Percentiles rank a stretch among this genome's conserved stretches.
Conservation (phyloP, 2,329 filamentous ascomycete species). For the Aureobasidium sp. region DNA sequence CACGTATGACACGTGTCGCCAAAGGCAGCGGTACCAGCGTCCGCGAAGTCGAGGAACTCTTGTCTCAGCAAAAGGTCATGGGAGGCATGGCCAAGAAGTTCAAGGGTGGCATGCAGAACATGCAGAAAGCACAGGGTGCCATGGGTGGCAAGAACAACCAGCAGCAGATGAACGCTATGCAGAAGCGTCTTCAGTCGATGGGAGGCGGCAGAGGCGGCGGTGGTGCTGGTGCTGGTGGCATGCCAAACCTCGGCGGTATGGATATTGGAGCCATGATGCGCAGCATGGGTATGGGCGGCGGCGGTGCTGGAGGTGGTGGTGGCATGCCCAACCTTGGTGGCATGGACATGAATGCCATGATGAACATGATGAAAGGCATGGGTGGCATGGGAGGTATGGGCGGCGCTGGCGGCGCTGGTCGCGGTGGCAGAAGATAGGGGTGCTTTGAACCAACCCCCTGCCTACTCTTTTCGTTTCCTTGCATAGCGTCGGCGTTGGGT, state of each 20-base stretch:
- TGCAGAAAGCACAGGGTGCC: conserved; percentile 85
- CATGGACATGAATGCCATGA: conserved; percentile 66
- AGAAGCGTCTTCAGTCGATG: conserved; percentile 90
- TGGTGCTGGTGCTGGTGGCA: conserved; percentile 49
- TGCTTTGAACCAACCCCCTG: background rate
- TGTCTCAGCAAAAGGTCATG: conserved; percentile 99
- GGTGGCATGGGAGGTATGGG: conserved; percentile 62
- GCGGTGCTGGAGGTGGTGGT: conserved; percentile 48
- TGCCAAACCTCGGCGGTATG: conserved; percentile 77
- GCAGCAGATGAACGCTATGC: conserved; percentile 93
- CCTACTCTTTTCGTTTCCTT: background rate
- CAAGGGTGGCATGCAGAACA: conserved; percentile 95
- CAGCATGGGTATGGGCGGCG: conserved; percentile 66
- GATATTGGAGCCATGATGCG: conserved; percentile 86
- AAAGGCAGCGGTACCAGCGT: conserved; percentile 86
- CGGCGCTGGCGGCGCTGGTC: conserved; percentile 46
- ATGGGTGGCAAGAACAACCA: conserved; percentile 90
- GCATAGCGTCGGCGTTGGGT: conserved; percentile 18
- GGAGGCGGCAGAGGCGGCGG: conserved; percentile 62
- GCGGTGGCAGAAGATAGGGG: conserved; percentile 18
- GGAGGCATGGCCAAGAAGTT: conserved; percentile 95
- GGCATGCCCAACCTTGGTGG: conserved; percentile 58
- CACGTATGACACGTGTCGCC: conserved; percentile 85
- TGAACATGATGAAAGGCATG: conserved; percentile 71
- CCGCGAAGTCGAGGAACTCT: conserved; percentile 85